A percentile compares a stretch with the other conserved stretches of the same genome.
phyloP scores from a whole-genome alignment of 352 stramenopile genomes.

The Pythium aristosporum region DNA sequence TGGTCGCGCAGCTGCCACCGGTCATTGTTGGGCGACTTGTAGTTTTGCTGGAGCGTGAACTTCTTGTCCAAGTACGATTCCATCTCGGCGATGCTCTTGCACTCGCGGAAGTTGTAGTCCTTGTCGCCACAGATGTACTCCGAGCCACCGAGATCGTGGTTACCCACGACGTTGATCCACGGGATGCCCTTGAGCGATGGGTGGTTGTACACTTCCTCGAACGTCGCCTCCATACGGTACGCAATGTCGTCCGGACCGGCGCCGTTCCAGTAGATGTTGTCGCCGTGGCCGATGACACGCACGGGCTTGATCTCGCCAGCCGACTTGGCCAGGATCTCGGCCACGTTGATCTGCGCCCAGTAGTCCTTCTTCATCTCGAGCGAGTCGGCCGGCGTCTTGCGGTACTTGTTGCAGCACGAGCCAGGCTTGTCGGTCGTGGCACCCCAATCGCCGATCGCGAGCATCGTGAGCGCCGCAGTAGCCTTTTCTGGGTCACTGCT shows the following conservation, averaged over 20 bases:
- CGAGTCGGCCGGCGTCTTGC: constrained; percentile 73
- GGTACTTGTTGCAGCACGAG: constrained; percentile 89
- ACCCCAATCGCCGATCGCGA: constrained; percentile 87
- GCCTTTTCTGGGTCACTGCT: constrained; percentile 56
- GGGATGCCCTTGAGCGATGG: constrained; percentile 64
- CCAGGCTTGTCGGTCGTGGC: constrained; percentile 84
- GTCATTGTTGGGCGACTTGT: constrained; percentile 78
- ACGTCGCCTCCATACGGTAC: constrained; percentile 84
- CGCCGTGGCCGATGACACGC: constrained; percentile 76
- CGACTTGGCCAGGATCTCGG: constrained; percentile 73
- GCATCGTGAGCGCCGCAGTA: constrained; percentile 60
- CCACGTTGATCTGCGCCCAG: constrained; percentile 84
- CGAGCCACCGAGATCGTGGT: constrained; percentile 86
- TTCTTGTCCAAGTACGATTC: constrained; percentile 80
- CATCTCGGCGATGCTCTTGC: constrained; percentile 65
- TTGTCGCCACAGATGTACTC: constrained; percentile 86
- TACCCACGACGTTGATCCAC: constrained; percentile 87
- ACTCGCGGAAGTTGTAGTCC: constrained; percentile 85
- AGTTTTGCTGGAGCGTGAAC: constrained; percentile 75
- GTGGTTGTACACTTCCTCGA: constrained; percentile 86
- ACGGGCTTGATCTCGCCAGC: constrained; percentile 63
- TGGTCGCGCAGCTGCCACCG: constrained; percentile 82
- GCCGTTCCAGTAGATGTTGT: constrained; percentile 91
- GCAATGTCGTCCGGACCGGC: constrained; percentile 69
- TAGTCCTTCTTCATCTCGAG: constrained; percentile 88